These are phyloP conservation scores for Boletus reticulatus DNA, from an alignment of 768 basidiomycete species.

Conservation along the genomic window DNA sequence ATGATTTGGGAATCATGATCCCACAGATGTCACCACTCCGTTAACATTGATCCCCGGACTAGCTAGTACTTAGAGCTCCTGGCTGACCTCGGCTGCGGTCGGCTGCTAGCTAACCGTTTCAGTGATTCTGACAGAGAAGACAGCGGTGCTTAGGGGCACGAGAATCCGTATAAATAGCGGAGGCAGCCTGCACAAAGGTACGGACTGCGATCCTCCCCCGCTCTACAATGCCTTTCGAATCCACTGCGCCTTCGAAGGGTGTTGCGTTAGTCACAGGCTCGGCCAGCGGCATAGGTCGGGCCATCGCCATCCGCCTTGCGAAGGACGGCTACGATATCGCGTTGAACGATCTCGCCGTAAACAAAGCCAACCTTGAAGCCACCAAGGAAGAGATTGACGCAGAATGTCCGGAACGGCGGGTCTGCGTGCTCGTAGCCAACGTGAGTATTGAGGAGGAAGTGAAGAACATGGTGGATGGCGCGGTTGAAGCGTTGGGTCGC, in stretches of 20 bases:
- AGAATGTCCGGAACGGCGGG: slow-evolving; percentile 5
- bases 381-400: slow-evolving; percentile 13
- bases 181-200: neutral
- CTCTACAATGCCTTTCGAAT: slow-evolving; percentile 4
- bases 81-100: too few species aligned
- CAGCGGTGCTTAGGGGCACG: too few species aligned
- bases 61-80: too few species aligned
- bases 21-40: too few species aligned
- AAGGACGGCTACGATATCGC: slow-evolving; percentile 36
- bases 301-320: slow-evolving; percentile 36
- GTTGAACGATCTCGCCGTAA: slow-evolving; percentile 33
- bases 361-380: slow-evolving; percentile 16
- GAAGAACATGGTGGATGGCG: slow-evolving; percentile 27
- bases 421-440: slow-evolving; percentile 19
- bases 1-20: too few species aligned
- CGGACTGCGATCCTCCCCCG: neutral
- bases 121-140: too few species aligned
- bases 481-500: slow-evolving; percentile 25
- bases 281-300: slow-evolving; percentile 33
- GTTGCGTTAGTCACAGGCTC: slow-evolving; percentile 33
- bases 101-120: too few species aligned
- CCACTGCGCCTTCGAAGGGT: slow-evolving; percentile 19
- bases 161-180: slow-evolving; percentile 1
- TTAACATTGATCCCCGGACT: too few species aligned
- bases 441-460: slow-evolving; percentile 31